Conservation (phyloP, 2,329 filamentous ascomycete genomes). For the Cladobotryum mycophilum region DNA sequence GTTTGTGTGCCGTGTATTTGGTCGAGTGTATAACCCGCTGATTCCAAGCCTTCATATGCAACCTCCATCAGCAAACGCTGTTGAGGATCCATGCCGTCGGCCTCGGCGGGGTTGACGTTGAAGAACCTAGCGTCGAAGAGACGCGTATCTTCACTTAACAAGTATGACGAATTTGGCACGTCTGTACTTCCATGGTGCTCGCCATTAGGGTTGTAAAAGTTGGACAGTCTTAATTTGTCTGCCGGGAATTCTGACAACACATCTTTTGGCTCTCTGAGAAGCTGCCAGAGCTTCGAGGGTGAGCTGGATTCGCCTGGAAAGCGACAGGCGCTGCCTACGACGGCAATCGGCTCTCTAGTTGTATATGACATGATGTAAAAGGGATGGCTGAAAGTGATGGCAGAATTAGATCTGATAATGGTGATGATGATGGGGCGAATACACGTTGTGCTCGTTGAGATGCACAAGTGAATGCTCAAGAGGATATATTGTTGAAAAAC, state of each 20-base stretch:
- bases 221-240: conserved; percentile 33
- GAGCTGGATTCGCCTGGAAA: conserved; percentile 35
- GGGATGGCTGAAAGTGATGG: too few relatives aligned
- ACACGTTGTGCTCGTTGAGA: too few relatives aligned
- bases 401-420: too few relatives aligned
- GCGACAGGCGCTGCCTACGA: conserved; percentile 37
- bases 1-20: conserved; percentile 23
- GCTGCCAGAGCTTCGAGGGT: conserved; percentile 33
- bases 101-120: conserved; percentile 12
- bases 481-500: too few relatives aligned
- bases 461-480: too few relatives aligned
- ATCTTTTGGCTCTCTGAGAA: conserved; percentile 26
- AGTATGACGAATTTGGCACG: conserved; percentile 19
- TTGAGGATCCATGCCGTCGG: conserved; percentile 15
- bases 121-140: conserved; percentile 34
- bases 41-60: conserved; percentile 35
- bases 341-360: conserved; percentile 8
- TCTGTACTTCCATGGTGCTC: conserved; percentile 29
- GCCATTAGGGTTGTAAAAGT: conserved; percentile 38
- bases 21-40: conserved; percentile 22
- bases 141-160: conserved; percentile 29
- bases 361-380: too few relatives aligned
- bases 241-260: conserved; percentile 32
- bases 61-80: conserved; percentile 28
- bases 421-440: too few relatives aligned